These are phyloP conservation scores for Cercophora newfieldiana DNA, from an alignment of 495 filamentous ascomycete species.

Conservation along the genomic window DNA sequence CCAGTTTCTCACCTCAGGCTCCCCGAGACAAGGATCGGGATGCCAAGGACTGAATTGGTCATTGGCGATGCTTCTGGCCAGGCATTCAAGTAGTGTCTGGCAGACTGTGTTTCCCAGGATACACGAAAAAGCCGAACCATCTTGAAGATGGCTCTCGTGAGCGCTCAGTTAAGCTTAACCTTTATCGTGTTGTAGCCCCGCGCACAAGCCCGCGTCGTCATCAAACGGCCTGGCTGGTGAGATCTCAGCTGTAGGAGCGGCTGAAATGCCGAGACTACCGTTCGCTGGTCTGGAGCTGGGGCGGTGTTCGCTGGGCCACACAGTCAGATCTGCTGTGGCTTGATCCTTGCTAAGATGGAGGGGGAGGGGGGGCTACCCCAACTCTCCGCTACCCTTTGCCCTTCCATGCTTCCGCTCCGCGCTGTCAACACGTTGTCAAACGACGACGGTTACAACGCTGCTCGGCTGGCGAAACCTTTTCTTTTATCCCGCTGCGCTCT, in stretches of 20 bases:
- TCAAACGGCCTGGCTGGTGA: background rate
- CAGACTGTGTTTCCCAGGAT: too few species aligned
- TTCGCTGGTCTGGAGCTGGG: background rate
- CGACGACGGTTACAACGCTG: conserved; percentile 9
- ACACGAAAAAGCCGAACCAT: too few species aligned
- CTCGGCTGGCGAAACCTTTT: background rate
- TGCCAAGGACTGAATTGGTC: too few species aligned
- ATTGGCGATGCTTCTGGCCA: too few species aligned
- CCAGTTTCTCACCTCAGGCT: too few species aligned
- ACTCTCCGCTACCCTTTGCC: background rate
- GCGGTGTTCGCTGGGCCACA: background rate
- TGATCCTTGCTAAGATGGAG: background rate
- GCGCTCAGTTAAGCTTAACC: too few species aligned
- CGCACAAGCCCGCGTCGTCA: too few species aligned
- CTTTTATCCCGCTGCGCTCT: background rate
- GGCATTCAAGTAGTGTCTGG: too few species aligned
- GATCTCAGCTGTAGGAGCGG: background rate
- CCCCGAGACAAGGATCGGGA: too few species aligned
- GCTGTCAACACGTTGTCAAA: conserved; percentile 8
- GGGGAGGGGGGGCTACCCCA: background rate
- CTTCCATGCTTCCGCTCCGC: background rate
- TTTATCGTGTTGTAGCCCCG: too few species aligned
- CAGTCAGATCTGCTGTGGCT: background rate
- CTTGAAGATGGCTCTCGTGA: too few species aligned
- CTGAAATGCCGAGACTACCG: background rate